A percentile compares a stretch with the other conserved stretches of the same genome.
These are phyloP conservation scores for Thelephora aurantiotincta DNA, from an alignment of 768 basidiomycete species.

Conservation along the genomic window DNA sequence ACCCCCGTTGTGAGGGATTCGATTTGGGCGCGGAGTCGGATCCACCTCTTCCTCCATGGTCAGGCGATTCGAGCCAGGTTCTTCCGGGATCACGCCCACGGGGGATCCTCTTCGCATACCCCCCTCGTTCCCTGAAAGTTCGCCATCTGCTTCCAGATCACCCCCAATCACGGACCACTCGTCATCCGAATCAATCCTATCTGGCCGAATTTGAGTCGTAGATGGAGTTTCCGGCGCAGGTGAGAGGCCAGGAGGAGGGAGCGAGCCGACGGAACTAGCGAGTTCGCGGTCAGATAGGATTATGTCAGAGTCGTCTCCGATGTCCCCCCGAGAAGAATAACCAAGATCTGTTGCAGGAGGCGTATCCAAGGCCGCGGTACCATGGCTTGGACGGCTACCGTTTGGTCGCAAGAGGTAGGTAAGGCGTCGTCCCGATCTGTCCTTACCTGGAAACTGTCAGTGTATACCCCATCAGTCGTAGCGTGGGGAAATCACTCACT, in stretches of 20 bases:
- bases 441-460: conserved; percentile 32
- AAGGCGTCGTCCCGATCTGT: conserved; percentile 36
- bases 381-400: conserved; percentile 41
- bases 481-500: conserved; percentile 32
- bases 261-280: conserved; percentile 10
- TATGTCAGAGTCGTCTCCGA: conserved; percentile 32
- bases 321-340: conserved; percentile 32
- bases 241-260: conserved; percentile 11
- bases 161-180: conserved; percentile 25
- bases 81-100: conserved; percentile 2
- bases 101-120: conserved; percentile 17
- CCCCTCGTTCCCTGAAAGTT: conserved; percentile 7
- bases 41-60: conserved; percentile 20
- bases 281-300: conserved; percentile 15
- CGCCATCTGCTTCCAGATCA: conserved; percentile 15
- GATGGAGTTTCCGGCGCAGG: conserved; percentile 14
- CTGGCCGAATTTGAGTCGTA: conserved; percentile 10
- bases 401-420: conserved; percentile 77
- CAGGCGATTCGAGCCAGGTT: neutral
- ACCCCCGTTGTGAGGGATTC: neutral
- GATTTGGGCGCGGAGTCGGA: conserved; percentile 11
- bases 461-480: neutral
- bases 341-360: conserved; percentile 63
- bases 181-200: conserved; percentile 14
- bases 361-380: conserved; percentile 38